Percentiles rank a stretch among this genome's conserved stretches.
phyloP scores from a whole-genome alignment of 345 rosid genomes.

The Anastatica hierochuntica region DNA sequence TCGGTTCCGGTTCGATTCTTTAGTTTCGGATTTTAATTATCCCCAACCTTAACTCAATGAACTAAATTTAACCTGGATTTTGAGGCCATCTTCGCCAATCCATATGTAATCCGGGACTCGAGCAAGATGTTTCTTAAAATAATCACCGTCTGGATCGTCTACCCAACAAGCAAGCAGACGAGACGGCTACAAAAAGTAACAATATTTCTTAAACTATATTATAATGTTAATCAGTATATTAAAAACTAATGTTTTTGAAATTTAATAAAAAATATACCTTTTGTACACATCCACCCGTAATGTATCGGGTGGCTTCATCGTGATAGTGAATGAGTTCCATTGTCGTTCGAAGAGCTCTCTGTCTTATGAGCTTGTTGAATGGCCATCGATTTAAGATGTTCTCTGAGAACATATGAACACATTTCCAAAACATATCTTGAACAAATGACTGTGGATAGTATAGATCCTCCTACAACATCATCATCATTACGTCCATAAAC shows the following conservation, averaged over 20 bases:
- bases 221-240: too few species aligned
- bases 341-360: constrained; percentile 28
- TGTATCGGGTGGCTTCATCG: constrained; percentile 33
- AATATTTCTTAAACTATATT: too few species aligned
- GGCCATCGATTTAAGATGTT: constrained; percentile 33
- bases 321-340: constrained; percentile 40
- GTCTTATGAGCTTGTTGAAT: constrained; percentile 26
- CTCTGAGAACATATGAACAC: constrained; percentile 27
- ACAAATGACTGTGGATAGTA: constrained; percentile 30
- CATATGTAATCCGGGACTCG: neutral
- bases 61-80: neutral
- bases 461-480: constrained; percentile 33
- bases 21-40: too few species aligned
- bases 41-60: neutral
- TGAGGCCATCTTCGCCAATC: neutral
- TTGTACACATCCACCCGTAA: constrained; percentile 33
- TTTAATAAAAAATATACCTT: constrained; percentile 19
- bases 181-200: neutral
- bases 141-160: neutral
- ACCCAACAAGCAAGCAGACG: neutral
- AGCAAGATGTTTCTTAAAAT: neutral
- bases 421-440: constrained; percentile 36
- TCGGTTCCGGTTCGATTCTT: too few species aligned
- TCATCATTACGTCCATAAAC: too few species aligned
- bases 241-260: neutral